Conservation (phyloP, 2,329 filamentous ascomycete genomes). For the Penicillium expansum region DNA sequence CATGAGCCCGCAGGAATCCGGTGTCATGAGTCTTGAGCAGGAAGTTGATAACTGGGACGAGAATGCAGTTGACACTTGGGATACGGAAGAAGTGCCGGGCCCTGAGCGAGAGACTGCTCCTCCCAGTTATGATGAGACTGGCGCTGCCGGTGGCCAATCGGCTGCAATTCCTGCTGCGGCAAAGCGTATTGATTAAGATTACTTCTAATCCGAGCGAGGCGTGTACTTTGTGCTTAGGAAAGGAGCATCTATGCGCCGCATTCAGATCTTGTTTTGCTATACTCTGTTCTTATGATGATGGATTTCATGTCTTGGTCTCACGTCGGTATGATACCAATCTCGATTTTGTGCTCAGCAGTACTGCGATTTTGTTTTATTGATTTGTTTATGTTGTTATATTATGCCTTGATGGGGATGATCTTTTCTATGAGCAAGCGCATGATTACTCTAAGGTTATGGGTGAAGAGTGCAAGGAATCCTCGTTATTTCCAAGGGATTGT, state of each 20-base stretch:
- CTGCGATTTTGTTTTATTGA: not conserved
- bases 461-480: not conserved
- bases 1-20: conserved; percentile 59
- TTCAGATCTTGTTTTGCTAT: not conserved
- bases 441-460: not conserved
- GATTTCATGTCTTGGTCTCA: conserved; percentile 18
- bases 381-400: conserved; percentile 6
- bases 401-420: not conserved
- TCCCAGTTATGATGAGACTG: conserved; percentile 20
- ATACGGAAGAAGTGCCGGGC: conserved; percentile 52
- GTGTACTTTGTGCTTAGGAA: not conserved
- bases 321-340: conserved; percentile 18
- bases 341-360: conserved; percentile 7
- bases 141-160: conserved; percentile 15
- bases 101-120: conserved; percentile 21
- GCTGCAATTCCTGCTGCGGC: conserved; percentile 23
- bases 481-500: not conserved
- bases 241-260: not conserved
- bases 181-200: conserved; percentile 35
- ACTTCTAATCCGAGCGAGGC: not conserved
- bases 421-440: not conserved
- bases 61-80: conserved; percentile 68
- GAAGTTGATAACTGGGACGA: conserved; percentile 95
- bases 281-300: conserved; percentile 14
- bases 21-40: conserved; percentile 67